Evolutionary conservation across 257 asterid species (phyloP).

Genomic region (Nicotiana otophora): DNA sequence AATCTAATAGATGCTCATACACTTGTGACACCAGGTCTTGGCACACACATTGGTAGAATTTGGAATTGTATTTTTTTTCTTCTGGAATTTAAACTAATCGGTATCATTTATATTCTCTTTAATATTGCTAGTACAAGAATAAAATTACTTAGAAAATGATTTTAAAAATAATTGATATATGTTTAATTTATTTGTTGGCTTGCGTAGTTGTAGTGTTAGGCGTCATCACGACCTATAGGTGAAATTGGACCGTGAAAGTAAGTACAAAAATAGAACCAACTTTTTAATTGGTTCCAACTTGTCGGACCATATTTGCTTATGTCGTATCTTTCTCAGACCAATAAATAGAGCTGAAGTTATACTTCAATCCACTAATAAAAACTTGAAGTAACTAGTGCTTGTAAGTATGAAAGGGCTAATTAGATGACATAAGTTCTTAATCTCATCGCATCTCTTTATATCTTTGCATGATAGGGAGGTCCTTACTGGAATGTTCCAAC

Average conservation of each 20-base stretch:
- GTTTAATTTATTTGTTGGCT: too few species aligned
- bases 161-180: too few species aligned
- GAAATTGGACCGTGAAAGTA: neutral
- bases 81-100: too few species aligned
- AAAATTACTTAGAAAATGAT: too few species aligned
- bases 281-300: neutral
- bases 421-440: neutral
- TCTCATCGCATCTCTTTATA: neutral
- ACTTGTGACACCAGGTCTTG: too few species aligned
- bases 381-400: neutral
- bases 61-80: too few species aligned
- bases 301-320: neutral
- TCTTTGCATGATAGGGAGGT: conserved; percentile 9
- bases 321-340: neutral
- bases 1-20: too few species aligned
- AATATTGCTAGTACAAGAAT: too few species aligned
- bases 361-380: neutral
- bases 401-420: neutral
- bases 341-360: neutral
- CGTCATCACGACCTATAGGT: too few species aligned
- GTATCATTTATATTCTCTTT: too few species aligned
- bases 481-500: conserved; percentile 33
- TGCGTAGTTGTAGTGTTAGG: too few species aligned
- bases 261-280: neutral
- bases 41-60: too few species aligned